Base-by-base conservation (phyloP, 108 stramenopile species). In the Skeletonema marinoi region DNA sequence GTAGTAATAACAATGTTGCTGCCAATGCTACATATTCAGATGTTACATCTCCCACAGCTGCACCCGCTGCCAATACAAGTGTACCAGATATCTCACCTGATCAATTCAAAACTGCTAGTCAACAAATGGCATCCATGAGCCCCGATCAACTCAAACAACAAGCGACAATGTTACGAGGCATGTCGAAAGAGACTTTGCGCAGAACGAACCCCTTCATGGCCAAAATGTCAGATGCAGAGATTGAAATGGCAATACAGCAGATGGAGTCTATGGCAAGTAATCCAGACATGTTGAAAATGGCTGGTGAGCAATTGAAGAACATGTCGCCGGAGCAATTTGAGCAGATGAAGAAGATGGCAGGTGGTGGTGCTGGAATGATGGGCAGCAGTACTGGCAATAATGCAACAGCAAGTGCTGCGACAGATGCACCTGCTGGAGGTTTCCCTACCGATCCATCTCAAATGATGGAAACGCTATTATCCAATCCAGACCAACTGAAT, bases 231-330 rank as follows among this genome's bases (percentile, higher is more conserved):
- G 85, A 92, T 68, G 82, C 71, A 7, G 86, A 90, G 65, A 88
- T 92, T 32, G 67, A 82, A 65, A 66, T 77, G 66, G 82, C 88
- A 8, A 85, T 86, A 35, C 67, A 17, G 3, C 90, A 90, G 70
- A 89, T 92, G 80, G 88, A 90, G 69, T 68, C 68, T 68, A 91
- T 92, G 88, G 91, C 91, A 25, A 65, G 60, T 50, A 85, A 92
- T 81, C 93, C 93, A 16, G 76, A 65, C 0, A 81, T 94, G 87
- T 73, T 94, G 77, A 89, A 88, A 66, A 78, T 87, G 88, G 88
- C 85, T 9, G 72, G 74, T 70, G 84, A 91, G 13, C 90, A 93
- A 59, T 82, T 93, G 87, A 84, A 85, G 74, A 75, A 74, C 69
- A 75, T 88, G 81, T 73, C 67, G 12, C 86, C 85, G 17, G 80